Evolutionary conservation across 345 rosid genomes (phyloP).

Genomic region (Acer campestre): DNA sequence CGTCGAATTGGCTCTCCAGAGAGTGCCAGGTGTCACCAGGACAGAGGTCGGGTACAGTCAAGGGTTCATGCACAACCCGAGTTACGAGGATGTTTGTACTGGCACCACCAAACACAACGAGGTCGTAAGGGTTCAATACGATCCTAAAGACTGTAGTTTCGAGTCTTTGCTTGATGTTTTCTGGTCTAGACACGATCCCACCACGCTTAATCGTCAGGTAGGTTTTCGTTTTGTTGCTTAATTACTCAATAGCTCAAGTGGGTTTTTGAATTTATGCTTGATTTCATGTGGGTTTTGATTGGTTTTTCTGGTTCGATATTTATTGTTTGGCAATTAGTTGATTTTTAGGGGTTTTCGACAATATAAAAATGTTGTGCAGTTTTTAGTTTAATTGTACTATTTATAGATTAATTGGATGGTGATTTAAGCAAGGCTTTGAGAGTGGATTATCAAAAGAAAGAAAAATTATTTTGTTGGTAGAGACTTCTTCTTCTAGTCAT

Average conservation of each 20-base stretch:
- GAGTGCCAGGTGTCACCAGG: constrained; percentile 71
- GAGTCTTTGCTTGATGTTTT: constrained; percentile 74
- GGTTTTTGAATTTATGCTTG: neutral
- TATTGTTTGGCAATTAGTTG: neutral
- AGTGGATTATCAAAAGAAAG: neutral
- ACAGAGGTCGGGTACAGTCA: constrained; percentile 89
- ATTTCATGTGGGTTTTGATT: neutral
- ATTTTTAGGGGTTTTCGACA: neutral
- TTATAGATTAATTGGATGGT: neutral
- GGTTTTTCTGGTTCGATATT: neutral
- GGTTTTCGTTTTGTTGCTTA: neutral
- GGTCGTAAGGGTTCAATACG: constrained; percentile 87
- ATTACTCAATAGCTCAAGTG: neutral
- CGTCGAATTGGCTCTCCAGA: constrained; percentile 84
- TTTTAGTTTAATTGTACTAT: neutral
- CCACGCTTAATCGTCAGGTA: constrained; percentile 93
- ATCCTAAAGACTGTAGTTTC: constrained; percentile 71
- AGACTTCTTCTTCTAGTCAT: neutral
- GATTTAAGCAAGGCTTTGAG: neutral
- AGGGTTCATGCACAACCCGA: constrained; percentile 64
- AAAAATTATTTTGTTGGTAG: neutral
- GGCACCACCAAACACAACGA: constrained; percentile 73
- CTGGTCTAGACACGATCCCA: constrained; percentile 95
- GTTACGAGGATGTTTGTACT: constrained; percentile 76
- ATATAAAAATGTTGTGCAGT: neutral